Evolutionary conservation across 2,329 filamentous ascomycete genomes (phyloP).

Genomic region (Ciborinia camelliae): DNA sequence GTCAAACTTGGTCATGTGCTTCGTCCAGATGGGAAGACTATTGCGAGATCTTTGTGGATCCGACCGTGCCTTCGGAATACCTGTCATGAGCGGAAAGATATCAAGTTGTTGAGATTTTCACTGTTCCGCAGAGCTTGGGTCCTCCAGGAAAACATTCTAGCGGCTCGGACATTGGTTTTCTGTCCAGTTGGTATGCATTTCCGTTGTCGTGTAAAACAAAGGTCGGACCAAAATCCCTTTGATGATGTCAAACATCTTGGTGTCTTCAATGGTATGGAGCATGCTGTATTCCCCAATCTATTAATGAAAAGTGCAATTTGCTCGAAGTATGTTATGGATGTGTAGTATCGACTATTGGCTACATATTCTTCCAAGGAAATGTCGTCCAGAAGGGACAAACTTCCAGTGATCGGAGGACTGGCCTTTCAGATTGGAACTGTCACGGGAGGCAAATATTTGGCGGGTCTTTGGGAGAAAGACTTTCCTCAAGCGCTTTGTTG

Average conservation of each 20-base stretch:
- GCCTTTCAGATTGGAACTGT: neutral
- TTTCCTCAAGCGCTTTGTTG: neutral
- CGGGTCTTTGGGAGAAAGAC: neutral
- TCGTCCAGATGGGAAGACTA: neutral
- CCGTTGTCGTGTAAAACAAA: neutral
- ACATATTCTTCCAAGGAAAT: neutral
- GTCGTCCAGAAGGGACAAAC: neutral
- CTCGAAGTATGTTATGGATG: neutral
- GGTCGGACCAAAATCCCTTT: neutral
- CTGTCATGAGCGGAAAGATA: neutral
- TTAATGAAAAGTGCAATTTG: neutral
- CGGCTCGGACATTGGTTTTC: neutral
- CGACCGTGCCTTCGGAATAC: neutral
- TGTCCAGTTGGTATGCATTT: neutral
- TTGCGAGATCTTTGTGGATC: slow-evolving; percentile 1
- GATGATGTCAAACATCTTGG: neutral
- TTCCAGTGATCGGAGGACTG: neutral
- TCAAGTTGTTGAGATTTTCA: neutral
- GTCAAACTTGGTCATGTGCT: neutral
- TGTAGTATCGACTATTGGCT: neutral
- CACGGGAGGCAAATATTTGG: neutral
- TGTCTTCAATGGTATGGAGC: neutral
- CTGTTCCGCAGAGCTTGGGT: neutral
- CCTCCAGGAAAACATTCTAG: slow-evolving; percentile 3
- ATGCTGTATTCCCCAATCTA: neutral